Percentiles rank a stretch among this genome's conserved stretches.
Evolutionary conservation across 2,329 filamentous ascomycete species (phyloP).

Genomic region (Calonectria montana): DNA sequence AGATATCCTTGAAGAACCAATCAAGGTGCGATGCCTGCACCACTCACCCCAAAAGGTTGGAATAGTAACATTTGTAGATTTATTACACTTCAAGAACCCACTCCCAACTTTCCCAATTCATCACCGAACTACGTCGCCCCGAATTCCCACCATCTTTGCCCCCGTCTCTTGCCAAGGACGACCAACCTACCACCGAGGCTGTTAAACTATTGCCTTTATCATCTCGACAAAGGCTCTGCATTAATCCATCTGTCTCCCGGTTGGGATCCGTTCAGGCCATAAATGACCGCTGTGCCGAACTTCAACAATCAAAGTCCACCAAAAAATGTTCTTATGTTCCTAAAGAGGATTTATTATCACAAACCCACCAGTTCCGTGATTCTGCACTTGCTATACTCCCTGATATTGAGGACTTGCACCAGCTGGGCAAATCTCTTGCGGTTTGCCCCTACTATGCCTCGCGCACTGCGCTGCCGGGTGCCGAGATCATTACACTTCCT

Average conservation of each 20-base stretch:
- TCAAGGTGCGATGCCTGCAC: constrained; percentile 65
- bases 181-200: constrained; percentile 46
- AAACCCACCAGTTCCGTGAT: constrained; percentile 86
- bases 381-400: constrained; percentile 84
- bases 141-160: constrained; percentile 78
- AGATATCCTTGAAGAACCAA: constrained; percentile 68
- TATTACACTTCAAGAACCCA: constrained; percentile 95
- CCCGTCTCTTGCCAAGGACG: constrained; percentile 46
- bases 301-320: constrained; percentile 75
- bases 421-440: constrained; percentile 79
- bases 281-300: constrained; percentile 91
- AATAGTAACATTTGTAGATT: constrained; percentile 64
- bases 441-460: constrained; percentile 99
- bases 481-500: constrained; percentile 91
- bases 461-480: constrained; percentile 80
- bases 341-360: constrained; percentile 77
- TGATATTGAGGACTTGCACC: constrained; percentile 92
- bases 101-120: constrained; percentile 90
- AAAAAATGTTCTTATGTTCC: constrained; percentile 82
- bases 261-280: constrained; percentile 82
- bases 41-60: constrained; percentile 8
- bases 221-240: constrained; percentile 88
- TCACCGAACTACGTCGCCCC: constrained; percentile 84
- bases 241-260: constrained; percentile 83
- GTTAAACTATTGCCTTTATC: constrained; percentile 87